A percentile compares a stretch with the other conserved stretches of the same genome.
Conservation (phyloP, 306 rosid species). For the Acacia acuminata region DNA sequence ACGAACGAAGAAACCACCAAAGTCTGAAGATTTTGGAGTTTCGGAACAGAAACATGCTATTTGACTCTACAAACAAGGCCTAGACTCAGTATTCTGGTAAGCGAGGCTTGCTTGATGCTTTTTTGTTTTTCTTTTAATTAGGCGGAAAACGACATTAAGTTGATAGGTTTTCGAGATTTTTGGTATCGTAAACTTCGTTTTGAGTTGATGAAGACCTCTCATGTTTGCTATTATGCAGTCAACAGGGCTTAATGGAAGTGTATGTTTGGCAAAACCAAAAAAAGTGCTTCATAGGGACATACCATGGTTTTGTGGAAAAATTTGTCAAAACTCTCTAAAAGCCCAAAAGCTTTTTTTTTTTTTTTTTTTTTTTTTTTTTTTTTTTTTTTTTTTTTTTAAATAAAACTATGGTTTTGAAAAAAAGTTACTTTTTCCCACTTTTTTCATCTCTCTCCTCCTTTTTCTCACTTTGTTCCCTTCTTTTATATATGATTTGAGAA, state of each 20-base stretch:
- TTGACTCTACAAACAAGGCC: conserved; percentile 1
- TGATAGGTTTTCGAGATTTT: neutral
- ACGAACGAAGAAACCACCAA: neutral
- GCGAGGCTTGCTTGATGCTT: neutral
- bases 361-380: no score
- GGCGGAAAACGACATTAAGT: neutral
- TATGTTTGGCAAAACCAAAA: no score
- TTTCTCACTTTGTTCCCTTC: no score
- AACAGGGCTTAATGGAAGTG: neutral
- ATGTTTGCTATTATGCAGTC: neutral
- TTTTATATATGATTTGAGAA: no score
- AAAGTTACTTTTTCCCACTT: no score
- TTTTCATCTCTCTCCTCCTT: no score
- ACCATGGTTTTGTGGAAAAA: no score
- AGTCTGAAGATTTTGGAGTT: neutral
- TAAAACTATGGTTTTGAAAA: no score
- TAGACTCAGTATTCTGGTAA: conserved; percentile 6
- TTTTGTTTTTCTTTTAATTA: neutral
- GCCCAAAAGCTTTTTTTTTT: no score
- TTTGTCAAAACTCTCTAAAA: no score
- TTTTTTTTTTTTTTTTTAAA: no score
- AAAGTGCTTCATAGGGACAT: no score
- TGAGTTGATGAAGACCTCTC: neutral
- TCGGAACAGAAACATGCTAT: neutral
- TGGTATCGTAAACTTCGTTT: neutral